Base-by-base conservation (phyloP, 148 eudicot genomes). In the Drosera capensis region DNA sequence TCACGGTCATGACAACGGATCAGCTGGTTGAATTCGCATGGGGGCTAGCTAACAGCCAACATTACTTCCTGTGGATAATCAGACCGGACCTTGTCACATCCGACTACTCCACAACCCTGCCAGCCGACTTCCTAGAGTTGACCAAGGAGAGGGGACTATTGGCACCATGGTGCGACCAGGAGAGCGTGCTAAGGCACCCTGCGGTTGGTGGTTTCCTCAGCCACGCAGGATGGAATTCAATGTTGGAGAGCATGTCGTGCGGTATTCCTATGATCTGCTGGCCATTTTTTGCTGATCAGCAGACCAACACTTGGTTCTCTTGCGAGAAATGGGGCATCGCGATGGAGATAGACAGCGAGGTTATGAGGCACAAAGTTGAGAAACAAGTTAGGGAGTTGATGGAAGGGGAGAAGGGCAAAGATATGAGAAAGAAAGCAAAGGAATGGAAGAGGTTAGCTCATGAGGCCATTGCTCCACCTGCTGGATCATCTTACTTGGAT, bases 401-500 rank as follows among this genome's bases (percentile, higher is more conserved):
- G 40, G 52, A 48, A 29, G 52, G 52, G 2, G 52, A 48, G 11
- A 48, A 34, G n/a, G 52, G 52, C 5, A 34, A 15, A 25, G 21
- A 8, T 14, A 48, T 28, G 52, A 48, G 23, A 25, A 34, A 8
- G 23, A 48, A 20, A 11, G 52, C 52, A n/a, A 17, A 1, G 21
- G 39, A 48, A 25, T 48, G 39, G 39, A 30, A 48, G 40, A 48
- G 22, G 9, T 48, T 48, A 8, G 52, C 52, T 0, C 36, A 29
- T 3, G 40, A 48, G 14, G 52, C 40, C 7, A 16, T 22, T 34
- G 11, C 6, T 21, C 5, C 9, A 18, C 38, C 40, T 8, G 20
- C 20, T 20, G 52, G 52, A 5, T 48, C 52, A 6, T 48, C 52
- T n/a, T n/a, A n/a, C n/a, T n/a, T n/a, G n/a, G n/a, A n/a, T n/a